Conservation (phyloP, 441 rosid genomes). For the Jatropha multifida region DNA sequence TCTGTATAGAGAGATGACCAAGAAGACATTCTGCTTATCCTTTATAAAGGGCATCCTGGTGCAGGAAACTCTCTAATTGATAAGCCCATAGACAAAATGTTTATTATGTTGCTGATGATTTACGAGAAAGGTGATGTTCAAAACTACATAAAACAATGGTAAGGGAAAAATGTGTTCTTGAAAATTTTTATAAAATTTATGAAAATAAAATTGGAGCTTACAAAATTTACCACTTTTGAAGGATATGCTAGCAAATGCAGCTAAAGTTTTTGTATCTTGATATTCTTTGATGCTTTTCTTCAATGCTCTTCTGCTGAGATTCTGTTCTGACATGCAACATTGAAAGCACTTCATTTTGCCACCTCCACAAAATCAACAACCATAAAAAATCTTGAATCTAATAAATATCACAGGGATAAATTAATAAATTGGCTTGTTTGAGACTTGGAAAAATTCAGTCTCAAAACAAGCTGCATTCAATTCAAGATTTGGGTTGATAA, state of each 20-base stretch:
- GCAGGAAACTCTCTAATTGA: background rate
- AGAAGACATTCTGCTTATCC: background rate
- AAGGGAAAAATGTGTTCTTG: background rate
- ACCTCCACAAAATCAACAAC: slow-evolving; percentile 29
- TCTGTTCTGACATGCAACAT: slow-evolving; percentile 55
- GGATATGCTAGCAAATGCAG: slow-evolving; percentile 73
- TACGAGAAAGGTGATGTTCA: background rate
- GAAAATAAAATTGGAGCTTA: background rate
- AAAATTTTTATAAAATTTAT: background rate
- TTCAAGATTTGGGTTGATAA: slow-evolving; percentile 2
- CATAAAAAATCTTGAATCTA: slow-evolving; percentile 25
- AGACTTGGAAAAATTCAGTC: slow-evolving; percentile 2
- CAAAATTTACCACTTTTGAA: slow-evolving; percentile 60
- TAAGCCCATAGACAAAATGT: too few species aligned
- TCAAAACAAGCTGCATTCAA: background rate
- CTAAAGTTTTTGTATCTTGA: slow-evolving; percentile 49
- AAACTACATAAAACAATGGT: background rate
- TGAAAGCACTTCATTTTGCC: slow-evolving; percentile 54
- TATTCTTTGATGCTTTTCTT: slow-evolving; percentile 58
- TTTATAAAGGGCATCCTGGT: background rate
- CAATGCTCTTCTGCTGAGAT: slow-evolving; percentile 44
- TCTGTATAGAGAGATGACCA: background rate
- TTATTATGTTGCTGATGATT: background rate
- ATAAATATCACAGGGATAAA: background rate
- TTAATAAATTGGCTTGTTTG: background rate